Conservation (phyloP, 2,329 filamentous ascomycete genomes). For the Achaetomium macrosporum region DNA sequence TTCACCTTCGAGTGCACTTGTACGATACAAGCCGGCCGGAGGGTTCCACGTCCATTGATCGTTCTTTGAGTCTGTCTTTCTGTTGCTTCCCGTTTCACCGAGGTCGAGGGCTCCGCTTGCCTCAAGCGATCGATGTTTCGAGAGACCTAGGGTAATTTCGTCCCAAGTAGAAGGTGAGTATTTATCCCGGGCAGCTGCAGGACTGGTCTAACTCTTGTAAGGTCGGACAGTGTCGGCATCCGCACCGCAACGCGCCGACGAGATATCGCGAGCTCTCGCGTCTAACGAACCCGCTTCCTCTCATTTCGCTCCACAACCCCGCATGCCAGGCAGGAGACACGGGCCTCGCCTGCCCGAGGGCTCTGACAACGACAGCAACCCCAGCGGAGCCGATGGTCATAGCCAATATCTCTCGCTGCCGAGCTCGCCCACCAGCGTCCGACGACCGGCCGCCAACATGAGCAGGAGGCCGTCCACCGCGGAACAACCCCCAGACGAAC, state of each 20-base stretch:
- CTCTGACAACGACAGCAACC: neutral
- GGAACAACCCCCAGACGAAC: constrained; percentile 28
- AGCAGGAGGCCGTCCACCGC: constrained; percentile 20
- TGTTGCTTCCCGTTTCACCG: neutral
- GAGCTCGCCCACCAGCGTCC: constrained; percentile 27
- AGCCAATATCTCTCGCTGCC: constrained; percentile 26
- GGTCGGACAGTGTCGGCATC: constrained; percentile 2
- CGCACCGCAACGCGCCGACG: neutral
- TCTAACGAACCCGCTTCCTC: constrained; percentile 1
- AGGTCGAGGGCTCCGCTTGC: neutral
- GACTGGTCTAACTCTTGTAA: neutral
- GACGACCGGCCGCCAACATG: constrained; percentile 23
- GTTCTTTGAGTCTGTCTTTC: neutral
- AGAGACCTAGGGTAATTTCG: neutral
- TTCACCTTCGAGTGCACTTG: neutral
- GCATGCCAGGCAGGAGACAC: constrained; percentile 22
- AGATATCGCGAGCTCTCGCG: neutral
- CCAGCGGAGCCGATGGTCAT: constrained; percentile 13
- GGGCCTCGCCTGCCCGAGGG: constrained; percentile 20
- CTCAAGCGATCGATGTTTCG: neutral
- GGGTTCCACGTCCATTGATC: neutral
- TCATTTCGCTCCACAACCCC: neutral
- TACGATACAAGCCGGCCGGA: neutral
- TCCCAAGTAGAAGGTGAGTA: neutral
- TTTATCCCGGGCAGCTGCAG: neutral